Base-by-base conservation (phyloP, 768 basidiomycete species). In the Pisolithus orientalis region DNA sequence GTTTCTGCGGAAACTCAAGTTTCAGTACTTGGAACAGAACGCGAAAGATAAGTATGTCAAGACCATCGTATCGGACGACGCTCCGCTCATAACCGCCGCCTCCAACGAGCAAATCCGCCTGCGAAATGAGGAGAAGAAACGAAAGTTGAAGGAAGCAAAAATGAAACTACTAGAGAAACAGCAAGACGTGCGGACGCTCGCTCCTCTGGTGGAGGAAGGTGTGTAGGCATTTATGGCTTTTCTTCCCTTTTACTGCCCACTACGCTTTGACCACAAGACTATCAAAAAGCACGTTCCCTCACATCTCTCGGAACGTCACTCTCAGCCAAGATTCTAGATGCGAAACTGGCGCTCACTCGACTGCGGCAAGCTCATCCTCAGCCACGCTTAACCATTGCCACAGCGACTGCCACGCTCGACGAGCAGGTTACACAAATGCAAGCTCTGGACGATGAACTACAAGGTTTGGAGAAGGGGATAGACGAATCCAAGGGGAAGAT, bases 41-140 rank as follows among this genome's bases (percentile, higher is more conserved):
- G 89, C 93, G 3, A 95, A 94, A 63, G 83, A 90, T 60, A 84
- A 87, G 67, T 94, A 94, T 62, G 77, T 93, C 59, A 86, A 87
- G 65, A 84, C 83, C 0, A 92, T 94, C 59, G 85, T 92, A 46
- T 89, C 84, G 63, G 87, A 93, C 56, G 89, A 94, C 53, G 87
- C 90, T 0, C 86, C 87, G 2, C 80, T 84, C 53, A 81, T 93
- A 39, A 86, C 85, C 5, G 82, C 82, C 7, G 85, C 85, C n/a
- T 84, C 86, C 55, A 94, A 93, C 59, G 81, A 85, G 54, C 77
- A 76, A 21, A 75, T 90, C 8, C 69, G 75, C 24, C 60, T 71
- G 6, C 67, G 69, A 44, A 92, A 90, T 59, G 81, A 80, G 47
- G 71, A 80, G 59, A 90, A 87, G 72, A 93, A 95, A 65, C 78